These are phyloP conservation scores for Russula vinacea DNA, from an alignment of 768 basidiomycete species.

Conservation along the genomic window DNA sequence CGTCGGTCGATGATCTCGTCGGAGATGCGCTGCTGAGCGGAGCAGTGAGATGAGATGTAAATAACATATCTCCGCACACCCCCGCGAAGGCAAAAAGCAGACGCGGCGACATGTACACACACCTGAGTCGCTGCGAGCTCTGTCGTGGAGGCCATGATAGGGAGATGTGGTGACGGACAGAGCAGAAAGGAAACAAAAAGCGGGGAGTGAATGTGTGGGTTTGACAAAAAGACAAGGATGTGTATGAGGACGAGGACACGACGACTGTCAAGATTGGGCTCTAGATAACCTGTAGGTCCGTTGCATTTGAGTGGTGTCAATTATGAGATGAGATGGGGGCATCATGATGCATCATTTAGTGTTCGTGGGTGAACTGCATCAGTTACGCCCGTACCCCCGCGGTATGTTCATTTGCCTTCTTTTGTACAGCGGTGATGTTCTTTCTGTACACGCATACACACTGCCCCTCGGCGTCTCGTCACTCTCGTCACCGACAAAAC, in stretches of 20 bases:
- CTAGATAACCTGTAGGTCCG: too few species aligned
- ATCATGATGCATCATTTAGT: background rate
- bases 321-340: too few species aligned
- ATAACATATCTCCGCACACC: background rate
- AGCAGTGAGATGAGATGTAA: background rate
- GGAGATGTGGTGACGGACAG: background rate
- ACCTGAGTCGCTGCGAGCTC: background rate
- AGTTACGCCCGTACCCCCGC: too few species aligned
- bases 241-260: too few species aligned
- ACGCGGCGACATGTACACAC: background rate
- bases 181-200: background rate
- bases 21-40: background rate
- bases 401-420: background rate
- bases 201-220: background rate
- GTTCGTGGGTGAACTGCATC: background rate
- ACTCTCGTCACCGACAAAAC: too few species aligned
- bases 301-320: too few species aligned
- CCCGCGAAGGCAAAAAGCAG: background rate
- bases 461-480: too few species aligned
- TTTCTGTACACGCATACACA: too few species aligned
- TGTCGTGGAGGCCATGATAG: background rate
- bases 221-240: too few species aligned
- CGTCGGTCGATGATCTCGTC: conserved; percentile 16
- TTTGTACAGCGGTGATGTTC: background rate
- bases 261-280: too few species aligned